Conservation (phyloP, 2,329 filamentous ascomycete species). For the Cadophora malorum region DNA sequence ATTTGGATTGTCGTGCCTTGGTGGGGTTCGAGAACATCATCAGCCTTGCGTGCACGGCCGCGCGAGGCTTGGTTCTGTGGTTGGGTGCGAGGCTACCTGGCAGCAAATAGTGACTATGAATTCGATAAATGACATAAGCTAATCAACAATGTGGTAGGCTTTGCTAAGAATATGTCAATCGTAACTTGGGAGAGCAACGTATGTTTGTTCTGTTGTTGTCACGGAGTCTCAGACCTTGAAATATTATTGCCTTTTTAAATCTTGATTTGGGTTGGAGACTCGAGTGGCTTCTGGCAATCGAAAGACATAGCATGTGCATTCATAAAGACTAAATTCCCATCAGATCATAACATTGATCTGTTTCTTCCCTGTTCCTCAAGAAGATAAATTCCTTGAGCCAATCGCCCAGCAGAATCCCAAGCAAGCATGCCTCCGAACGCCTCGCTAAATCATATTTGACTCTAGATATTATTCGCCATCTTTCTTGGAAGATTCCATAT, state of each 20-base stretch:
- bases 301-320: neutral
- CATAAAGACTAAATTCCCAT: neutral
- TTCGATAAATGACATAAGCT: neutral
- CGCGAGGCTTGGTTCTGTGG: conserved; percentile 6
- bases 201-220: neutral
- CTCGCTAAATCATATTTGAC: conserved; percentile 11
- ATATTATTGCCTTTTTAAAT: neutral
- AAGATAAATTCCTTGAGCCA: neutral
- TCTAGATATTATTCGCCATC: conserved; percentile 1
- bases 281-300: neutral
- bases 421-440: conserved; percentile 7
- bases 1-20: neutral
- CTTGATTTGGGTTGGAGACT: neutral
- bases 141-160: neutral
- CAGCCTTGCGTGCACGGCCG: conserved; percentile 15
- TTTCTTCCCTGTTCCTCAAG: neutral
- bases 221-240: neutral
- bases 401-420: neutral
- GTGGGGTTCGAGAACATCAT: conserved; percentile 1
- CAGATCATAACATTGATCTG: neutral
- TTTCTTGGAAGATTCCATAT: conserved; percentile 30
- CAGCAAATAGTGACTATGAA: neutral
- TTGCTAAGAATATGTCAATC: neutral
- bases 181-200: neutral
- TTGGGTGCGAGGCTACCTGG: neutral